phyloP scores from a whole-genome alignment of 805 yeast genomes.

The Kuraishia ogatae region DNA sequence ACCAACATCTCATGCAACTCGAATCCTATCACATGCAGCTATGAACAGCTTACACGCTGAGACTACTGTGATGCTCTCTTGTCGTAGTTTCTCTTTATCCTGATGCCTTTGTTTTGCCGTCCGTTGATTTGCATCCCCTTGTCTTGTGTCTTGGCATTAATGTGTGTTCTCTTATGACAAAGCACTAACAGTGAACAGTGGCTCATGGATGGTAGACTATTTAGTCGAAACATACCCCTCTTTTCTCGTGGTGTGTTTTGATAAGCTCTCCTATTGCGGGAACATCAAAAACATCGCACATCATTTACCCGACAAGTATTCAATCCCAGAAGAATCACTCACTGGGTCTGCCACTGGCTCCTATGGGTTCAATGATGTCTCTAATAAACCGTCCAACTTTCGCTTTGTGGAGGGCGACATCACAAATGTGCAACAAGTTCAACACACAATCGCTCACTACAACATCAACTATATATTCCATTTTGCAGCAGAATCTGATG shows the following conservation, averaged over 20 bases:
- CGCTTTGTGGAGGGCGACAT: conserved; percentile 27
- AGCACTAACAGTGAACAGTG: conserved; percentile 13
- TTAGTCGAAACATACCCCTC: conserved; percentile 20
- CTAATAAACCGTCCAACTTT: conserved; percentile 9
- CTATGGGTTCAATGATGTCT: too few species aligned
- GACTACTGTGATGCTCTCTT: too few species aligned
- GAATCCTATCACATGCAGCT: too few species aligned
- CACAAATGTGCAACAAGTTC: conserved; percentile 15
- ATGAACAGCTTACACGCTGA: too few species aligned
- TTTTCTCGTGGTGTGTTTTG: conserved; percentile 32
- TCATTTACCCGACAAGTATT: background rate
- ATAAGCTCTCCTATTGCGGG: conserved; percentile 38
- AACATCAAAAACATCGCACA: conserved; percentile 20
- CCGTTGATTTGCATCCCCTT: too few species aligned
- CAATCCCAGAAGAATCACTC: too few species aligned
- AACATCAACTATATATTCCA: conserved; percentile 30
- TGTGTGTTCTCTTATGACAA: too few species aligned
- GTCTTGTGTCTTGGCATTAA: too few species aligned
- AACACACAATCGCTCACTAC: conserved; percentile 10
- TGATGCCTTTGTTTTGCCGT: too few species aligned
- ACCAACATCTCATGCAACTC: too few species aligned
- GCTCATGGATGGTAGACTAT: conserved; percentile 34
- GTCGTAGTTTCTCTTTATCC: too few species aligned
- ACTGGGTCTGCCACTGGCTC: too few species aligned
- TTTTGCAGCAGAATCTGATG: conserved; percentile 49